These are phyloP conservation scores for Myxozyma nipponensis DNA, from an alignment of 805 yeast genomes.

Conservation along the genomic window DNA sequence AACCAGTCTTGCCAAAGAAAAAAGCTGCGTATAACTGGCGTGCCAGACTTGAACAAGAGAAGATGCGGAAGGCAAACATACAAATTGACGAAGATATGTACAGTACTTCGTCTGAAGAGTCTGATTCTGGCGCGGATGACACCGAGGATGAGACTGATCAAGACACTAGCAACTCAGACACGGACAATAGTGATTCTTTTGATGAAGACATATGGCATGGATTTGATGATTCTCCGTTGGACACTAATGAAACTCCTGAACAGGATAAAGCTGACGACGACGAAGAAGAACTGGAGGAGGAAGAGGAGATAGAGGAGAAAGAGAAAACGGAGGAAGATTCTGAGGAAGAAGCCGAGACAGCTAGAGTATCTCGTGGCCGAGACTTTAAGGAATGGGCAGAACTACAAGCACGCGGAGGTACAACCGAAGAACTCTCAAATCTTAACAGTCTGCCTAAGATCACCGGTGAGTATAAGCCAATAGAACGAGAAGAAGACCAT, in stretches of 20 bases:
- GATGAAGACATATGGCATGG: slow-evolving; percentile 37
- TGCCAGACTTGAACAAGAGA: slow-evolving; percentile 48
- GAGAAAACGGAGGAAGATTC: slow-evolving; percentile 21
- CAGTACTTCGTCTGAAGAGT: slow-evolving; percentile 1
- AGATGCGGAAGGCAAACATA: slow-evolving; percentile 42
- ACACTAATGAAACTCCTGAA: slow-evolving; percentile 6
- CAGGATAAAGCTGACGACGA: slow-evolving; percentile 36
- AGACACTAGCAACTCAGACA: slow-evolving; percentile 36
- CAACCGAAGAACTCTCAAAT: slow-evolving; percentile 44
- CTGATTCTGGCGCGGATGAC: slow-evolving; percentile 33
- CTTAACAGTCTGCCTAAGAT: slow-evolving; percentile 51
- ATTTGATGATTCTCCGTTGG: slow-evolving; percentile 19
- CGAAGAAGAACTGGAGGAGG: slow-evolving; percentile 37
- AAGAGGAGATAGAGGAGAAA: slow-evolving; percentile 11
- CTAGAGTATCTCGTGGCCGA: slow-evolving; percentile 48
- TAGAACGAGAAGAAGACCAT: slow-evolving; percentile 64
- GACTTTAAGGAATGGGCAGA: slow-evolving; percentile 90
- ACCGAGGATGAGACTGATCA: slow-evolving; percentile 34
- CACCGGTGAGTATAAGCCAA: slow-evolving; percentile 49
- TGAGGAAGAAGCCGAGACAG: slow-evolving; percentile 33
- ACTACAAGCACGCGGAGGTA: slow-evolving; percentile 63
- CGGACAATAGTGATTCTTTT: slow-evolving; percentile 36
- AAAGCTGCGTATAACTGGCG: slow-evolving; percentile 76
- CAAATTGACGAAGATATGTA: slow-evolving; percentile 62
- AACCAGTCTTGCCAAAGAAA: slow-evolving; percentile 22